phyloP scores from a whole-genome alignment of 2,329 filamentous ascomycete genomes.

The Nothophoma quercina region DNA sequence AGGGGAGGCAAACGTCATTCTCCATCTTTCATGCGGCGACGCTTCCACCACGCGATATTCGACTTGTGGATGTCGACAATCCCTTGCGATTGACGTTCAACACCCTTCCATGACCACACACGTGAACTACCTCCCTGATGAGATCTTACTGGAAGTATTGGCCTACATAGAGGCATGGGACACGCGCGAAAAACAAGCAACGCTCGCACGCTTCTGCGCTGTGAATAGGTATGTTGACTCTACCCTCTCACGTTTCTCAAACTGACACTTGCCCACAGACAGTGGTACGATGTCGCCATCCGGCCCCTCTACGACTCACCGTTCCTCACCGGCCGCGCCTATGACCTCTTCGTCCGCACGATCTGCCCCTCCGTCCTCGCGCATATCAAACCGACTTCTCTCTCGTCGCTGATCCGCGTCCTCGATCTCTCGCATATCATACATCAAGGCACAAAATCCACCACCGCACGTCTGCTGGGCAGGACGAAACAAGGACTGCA shows the following conservation, averaged over 20 bases:
- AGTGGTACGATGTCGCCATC: conserved; percentile 65
- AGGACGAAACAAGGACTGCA: conserved; percentile 61
- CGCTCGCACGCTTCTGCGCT: conserved; percentile 61
- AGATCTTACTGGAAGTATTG: conserved; percentile 62
- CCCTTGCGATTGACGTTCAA: too few relatives aligned
- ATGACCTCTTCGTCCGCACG: conserved; percentile 61
- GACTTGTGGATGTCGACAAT: not conserved
- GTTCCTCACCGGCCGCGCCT: conserved; percentile 60
- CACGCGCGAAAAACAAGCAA: conserved; percentile 50
- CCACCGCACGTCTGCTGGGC: conserved; percentile 64
- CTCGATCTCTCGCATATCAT: conserved; percentile 64
- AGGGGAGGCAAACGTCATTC: conserved; percentile 13
- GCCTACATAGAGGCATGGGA: conserved; percentile 49
- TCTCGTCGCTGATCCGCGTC: conserved; percentile 59
- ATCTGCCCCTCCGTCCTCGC: conserved; percentile 62
- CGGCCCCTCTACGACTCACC: conserved; percentile 62
- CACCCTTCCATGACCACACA: conserved; percentile 5
- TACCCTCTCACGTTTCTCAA: not conserved
- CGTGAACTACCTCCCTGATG: conserved; percentile 59
- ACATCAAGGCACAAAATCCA: conserved; percentile 65
- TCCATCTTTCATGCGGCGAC: not conserved
- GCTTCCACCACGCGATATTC: conserved; percentile 4
- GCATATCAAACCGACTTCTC: conserved; percentile 57
- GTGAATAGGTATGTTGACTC: conserved; percentile 36
- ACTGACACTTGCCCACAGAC: conserved; percentile 39